A percentile compares a stretch with the other conserved stretches of the same genome.
These are phyloP conservation scores for Boletus pseudo-olivaceus DNA, from an alignment of 768 basidiomycete species.

Conservation along the genomic window DNA sequence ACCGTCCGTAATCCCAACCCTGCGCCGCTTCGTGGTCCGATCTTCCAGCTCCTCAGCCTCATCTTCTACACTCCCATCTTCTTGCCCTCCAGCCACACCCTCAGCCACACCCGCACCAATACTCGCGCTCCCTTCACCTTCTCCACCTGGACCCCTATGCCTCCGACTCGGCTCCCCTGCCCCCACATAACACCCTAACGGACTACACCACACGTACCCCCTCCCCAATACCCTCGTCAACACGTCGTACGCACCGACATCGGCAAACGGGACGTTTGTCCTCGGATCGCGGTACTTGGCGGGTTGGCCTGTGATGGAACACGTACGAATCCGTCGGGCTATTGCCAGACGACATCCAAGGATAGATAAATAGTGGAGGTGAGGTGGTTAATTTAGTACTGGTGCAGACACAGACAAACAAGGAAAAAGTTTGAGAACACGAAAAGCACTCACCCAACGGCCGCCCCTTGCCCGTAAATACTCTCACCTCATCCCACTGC, in stretches of 20 bases:
- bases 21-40: not conserved
- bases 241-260: conserved; percentile 58
- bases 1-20: not conserved
- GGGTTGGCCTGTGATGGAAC: conserved; percentile 73
- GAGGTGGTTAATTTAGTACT: not conserved
- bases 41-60: not conserved
- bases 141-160: not conserved
- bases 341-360: not conserved
- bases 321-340: conserved; percentile 39
- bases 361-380: not conserved
- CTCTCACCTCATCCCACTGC: conserved; percentile 71
- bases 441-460: conserved; percentile 50
- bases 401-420: not conserved
- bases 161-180: not conserved
- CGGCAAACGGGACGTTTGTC: conserved; percentile 77
- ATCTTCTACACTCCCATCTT: not conserved
- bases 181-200: conserved; percentile 42
- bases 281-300: conserved; percentile 81
- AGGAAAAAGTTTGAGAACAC: not conserved
- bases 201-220: conserved; percentile 62
- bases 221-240: conserved; percentile 62
- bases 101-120: not conserved
- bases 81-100: not conserved
- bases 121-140: not conserved
- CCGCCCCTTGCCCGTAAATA: conserved; percentile 60